Evolutionary conservation across 352 stramenopile species (phyloP).

Genomic region (Blastocystis sp.): DNA sequence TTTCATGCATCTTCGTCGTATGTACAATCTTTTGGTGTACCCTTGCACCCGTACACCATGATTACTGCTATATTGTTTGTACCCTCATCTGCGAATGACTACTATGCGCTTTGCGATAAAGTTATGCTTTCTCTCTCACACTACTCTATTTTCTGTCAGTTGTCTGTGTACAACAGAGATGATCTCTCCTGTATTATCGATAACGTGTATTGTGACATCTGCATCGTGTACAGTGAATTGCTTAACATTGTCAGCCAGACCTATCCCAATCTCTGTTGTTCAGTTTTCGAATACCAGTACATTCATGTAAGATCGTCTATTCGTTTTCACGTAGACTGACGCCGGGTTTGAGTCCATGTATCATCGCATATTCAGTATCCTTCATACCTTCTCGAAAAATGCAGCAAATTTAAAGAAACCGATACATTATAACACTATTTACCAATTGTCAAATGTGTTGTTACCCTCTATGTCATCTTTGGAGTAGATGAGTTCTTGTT

Average conservation of each 20-base stretch:
- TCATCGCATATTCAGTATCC: conserved; percentile 1
- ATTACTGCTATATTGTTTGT: not conserved
- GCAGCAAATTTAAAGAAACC: not conserved
- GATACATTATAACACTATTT: not conserved
- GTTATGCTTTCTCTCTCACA: conserved; percentile 34
- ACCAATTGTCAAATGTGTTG: conserved; percentile 31
- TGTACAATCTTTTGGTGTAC: not conserved
- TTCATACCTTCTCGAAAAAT: not conserved
- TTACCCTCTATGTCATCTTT: not conserved
- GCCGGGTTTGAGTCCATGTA: not conserved
- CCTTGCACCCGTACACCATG: not conserved
- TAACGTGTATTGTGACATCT: conserved; percentile 50
- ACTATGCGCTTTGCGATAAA: not conserved
- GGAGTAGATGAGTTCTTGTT: not conserved
- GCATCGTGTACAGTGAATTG: not conserved
- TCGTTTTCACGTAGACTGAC: not conserved
- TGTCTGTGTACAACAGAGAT: conserved; percentile 7
- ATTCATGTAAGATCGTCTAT: not conserved
- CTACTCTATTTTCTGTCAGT: conserved; percentile 23
- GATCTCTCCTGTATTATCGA: conserved; percentile 21
- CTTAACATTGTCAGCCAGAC: not conserved
- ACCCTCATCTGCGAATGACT: not conserved
- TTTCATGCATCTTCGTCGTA: not conserved
- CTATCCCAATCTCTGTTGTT: not conserved
- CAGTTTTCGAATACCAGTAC: not conserved